A percentile compares a stretch with the other conserved stretches of the same genome.
phyloP scores from a whole-genome alignment of 1,139 yeast genomes.

The Meyerozyma carpophila region DNA sequence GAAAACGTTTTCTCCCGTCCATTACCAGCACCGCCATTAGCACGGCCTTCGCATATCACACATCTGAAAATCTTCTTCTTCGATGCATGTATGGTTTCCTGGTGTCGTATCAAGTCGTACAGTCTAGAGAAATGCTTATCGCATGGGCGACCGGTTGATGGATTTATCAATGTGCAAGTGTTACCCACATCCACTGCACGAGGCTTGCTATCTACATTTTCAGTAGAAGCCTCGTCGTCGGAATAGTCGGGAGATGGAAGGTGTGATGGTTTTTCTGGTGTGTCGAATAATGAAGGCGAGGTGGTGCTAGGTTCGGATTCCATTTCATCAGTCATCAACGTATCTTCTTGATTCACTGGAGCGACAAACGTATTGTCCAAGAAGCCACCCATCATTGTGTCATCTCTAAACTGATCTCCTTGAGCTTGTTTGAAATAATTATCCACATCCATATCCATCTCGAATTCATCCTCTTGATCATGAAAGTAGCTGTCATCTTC shows the following conservation, averaged over 20 bases:
- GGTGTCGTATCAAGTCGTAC: slow-evolving; percentile 45
- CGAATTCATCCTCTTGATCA: slow-evolving; percentile 25
- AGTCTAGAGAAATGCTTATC: slow-evolving; percentile 44
- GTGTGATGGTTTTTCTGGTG: neutral
- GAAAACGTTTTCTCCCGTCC: slow-evolving; percentile 52
- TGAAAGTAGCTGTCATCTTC: slow-evolving; percentile 36
- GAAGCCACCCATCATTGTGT: neutral
- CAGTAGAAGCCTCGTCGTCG: neutral
- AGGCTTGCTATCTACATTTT: neutral
- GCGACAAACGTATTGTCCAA: neutral
- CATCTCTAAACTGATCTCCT: neutral
- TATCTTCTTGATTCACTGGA: neutral
- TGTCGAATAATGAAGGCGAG: neutral
- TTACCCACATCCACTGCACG: neutral
- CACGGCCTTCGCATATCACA: slow-evolving; percentile 46
- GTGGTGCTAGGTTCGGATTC: neutral
- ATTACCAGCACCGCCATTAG: slow-evolving; percentile 49
- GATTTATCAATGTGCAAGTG: slow-evolving; percentile 4
- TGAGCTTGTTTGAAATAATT: slow-evolving; percentile 8
- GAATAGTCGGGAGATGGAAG: slow-evolving; percentile 1
- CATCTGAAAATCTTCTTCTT: slow-evolving; percentile 46
- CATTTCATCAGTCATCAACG: neutral
- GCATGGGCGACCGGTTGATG: slow-evolving; percentile 38
- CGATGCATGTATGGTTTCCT: slow-evolving; percentile 45
- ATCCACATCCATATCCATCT: slow-evolving; percentile 13